Percentiles rank a stretch among this genome's conserved stretches.
phyloP scores from a whole-genome alignment of 148 eudicot genomes.

The Spergularia marina region DNA sequence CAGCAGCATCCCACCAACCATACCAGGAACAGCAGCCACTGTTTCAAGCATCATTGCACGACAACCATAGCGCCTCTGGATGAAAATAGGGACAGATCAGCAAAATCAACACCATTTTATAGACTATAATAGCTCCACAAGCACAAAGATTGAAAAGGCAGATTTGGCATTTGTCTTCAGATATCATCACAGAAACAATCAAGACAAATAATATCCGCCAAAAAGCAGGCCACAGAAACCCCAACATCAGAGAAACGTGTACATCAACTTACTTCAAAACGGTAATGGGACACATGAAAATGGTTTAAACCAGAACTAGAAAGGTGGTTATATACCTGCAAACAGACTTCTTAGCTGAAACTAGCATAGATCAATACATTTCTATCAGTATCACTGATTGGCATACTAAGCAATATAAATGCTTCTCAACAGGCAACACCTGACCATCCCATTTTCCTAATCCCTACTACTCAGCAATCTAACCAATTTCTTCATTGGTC shows the following conservation, averaged over 20 bases:
- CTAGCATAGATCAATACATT: background rate
- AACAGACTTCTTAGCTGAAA: background rate
- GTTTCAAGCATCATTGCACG: conserved; percentile 99
- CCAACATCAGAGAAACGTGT: no score
- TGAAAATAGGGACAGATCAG: background rate
- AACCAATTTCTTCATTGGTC: background rate
- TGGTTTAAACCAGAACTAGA: background rate
- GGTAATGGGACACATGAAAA: background rate
- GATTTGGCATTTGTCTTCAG: no score
- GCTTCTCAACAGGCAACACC: background rate
- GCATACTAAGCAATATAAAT: background rate
- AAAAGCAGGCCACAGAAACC: background rate
- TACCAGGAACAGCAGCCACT: conserved; percentile 91
- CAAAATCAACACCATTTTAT: conserved; percentile 1
- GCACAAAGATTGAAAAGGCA: background rate
- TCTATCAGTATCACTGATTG: no score
- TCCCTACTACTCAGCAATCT: background rate
- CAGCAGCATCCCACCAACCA: conserved; percentile 84
- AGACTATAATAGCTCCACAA: no score
- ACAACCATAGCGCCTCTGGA: conserved; percentile 78
- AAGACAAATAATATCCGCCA: background rate
- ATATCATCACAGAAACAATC: background rate
- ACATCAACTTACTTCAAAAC: no score
- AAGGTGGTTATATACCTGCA: background rate
- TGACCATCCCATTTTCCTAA: background rate